These are phyloP conservation scores for Colletotrichum falcatum DNA, from an alignment of 2,329 filamentous ascomycete genomes.

Conservation along the genomic window DNA sequence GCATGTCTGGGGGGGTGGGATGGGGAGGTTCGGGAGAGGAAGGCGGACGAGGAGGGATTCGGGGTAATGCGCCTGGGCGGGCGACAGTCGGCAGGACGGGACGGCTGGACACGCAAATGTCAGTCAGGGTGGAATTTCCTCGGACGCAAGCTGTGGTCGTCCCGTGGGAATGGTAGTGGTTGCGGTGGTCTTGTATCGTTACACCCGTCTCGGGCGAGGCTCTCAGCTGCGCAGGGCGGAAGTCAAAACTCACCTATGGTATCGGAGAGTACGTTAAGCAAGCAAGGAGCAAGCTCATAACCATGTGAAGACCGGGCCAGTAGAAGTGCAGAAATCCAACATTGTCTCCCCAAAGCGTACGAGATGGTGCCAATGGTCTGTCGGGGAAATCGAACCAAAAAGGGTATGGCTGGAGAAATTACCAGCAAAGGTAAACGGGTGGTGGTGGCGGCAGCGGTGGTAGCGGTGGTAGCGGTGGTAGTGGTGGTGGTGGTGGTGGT, in stretches of 20 bases:
- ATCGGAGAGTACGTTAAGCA: background rate
- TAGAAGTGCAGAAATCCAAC: constrained; percentile 19
- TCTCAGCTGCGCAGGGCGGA: constrained; percentile 8
- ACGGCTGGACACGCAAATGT: too few relatives aligned
- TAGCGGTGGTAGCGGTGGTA: too few relatives aligned
- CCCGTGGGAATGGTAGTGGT: background rate
- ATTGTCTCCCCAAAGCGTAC: constrained; percentile 23
- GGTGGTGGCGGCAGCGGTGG: too few relatives aligned
- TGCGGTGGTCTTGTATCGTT: background rate
- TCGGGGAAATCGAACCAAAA: background rate
- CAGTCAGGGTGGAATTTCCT: background rate
- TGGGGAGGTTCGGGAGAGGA: constrained; percentile 23
- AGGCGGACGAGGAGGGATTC: constrained; percentile 8
- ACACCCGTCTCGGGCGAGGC: constrained; percentile 4
- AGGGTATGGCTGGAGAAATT: constrained; percentile 13
- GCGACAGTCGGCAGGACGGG: constrained; percentile 9
- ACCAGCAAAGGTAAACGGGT: background rate
- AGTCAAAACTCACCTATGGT: constrained; percentile 12
- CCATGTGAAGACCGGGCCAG: constrained; percentile 18
- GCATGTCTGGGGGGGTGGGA: constrained; percentile 67
- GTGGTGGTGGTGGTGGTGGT: too few relatives aligned
- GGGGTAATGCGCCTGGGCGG: constrained; percentile 15
- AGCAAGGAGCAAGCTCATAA: constrained; percentile 34
- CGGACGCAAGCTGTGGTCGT: background rate
- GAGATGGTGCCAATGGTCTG: background rate